Conservation (phyloP, 73 alveolate species). For the Tetrahymena borealis region DNA sequence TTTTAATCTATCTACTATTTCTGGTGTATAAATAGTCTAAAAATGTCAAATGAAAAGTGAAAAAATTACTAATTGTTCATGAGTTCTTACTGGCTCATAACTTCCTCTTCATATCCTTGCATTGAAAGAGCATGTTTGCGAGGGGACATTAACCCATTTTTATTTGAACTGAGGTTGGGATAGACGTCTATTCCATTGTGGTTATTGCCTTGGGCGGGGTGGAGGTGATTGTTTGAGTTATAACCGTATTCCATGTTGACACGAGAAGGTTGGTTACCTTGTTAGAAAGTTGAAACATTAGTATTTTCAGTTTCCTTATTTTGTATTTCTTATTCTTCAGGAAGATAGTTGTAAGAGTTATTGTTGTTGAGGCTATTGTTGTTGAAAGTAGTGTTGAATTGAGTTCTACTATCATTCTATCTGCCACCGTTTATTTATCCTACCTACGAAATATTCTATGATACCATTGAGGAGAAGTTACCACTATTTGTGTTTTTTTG, state of each 20-base stretch:
- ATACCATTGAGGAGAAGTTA: no score
- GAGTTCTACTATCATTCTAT: not conserved
- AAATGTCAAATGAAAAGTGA: not conserved
- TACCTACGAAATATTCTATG: not conserved
- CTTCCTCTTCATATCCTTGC: not conserved
- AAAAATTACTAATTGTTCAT: not conserved
- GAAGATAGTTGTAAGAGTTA: not conserved
- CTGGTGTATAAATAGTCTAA: not conserved
- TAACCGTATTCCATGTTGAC: not conserved
- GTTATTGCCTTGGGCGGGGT: not conserved
- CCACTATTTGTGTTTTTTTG: not conserved
- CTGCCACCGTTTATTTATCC: not conserved
- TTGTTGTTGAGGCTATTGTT: not conserved
- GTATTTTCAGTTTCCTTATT: not conserved
- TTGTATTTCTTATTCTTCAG: not conserved
- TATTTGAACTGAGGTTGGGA: not conserved
- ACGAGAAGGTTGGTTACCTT: not conserved
- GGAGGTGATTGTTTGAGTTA: not conserved
- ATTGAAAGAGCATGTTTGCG: not conserved
- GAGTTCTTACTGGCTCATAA: conserved; percentile 3
- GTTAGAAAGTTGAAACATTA: not conserved
- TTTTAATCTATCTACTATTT: not conserved
- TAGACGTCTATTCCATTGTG: not conserved
- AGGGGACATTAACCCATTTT: not conserved
- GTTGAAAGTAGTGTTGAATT: not conserved